Conservation (phyloP, 2,329 filamentous ascomycete species). For the Aspergillus piperis region DNA sequence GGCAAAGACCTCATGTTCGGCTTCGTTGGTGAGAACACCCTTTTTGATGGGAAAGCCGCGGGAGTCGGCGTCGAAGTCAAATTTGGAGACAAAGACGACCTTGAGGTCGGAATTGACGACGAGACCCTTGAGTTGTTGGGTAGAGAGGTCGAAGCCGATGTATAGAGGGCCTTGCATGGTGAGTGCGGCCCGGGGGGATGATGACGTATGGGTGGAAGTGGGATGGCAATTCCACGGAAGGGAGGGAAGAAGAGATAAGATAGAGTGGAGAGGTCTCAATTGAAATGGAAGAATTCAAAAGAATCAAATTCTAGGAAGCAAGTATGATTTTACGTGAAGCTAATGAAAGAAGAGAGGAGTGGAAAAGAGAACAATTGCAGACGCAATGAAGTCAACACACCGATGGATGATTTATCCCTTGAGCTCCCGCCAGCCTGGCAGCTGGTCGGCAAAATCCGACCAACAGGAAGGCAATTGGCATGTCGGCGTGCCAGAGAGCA, state of each 20-base stretch:
- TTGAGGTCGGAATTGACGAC: slow-evolving; percentile 81
- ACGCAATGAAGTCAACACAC: background rate
- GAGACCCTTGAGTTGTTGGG: slow-evolving; percentile 93
- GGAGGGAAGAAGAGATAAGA: background rate
- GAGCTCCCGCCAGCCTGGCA: background rate
- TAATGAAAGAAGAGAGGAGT: background rate
- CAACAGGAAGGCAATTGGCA: background rate
- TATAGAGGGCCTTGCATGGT: slow-evolving; percentile 66
- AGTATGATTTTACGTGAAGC: background rate
- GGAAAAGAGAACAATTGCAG: background rate
- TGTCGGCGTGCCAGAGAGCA: background rate
- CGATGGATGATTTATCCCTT: slow-evolving; percentile 1
- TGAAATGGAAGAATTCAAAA: background rate
- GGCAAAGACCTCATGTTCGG: slow-evolving; percentile 85
- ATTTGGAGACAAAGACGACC: slow-evolving; percentile 80
- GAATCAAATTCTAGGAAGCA: background rate
- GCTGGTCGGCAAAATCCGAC: slow-evolving; percentile 4
- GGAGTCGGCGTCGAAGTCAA: slow-evolving; percentile 91
- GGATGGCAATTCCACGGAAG: background rate
- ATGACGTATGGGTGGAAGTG: slow-evolving; percentile 6
- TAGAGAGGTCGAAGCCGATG: slow-evolving; percentile 92
- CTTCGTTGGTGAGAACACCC: slow-evolving; percentile 79
- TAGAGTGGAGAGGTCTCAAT: background rate
- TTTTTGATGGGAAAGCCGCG: slow-evolving; percentile 77
- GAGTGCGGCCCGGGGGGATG: slow-evolving; percentile 13